Percentiles rank a stretch among this genome's conserved stretches.
Evolutionary conservation across 2,329 filamentous ascomycete genomes (phyloP).

Genomic region (Gnomoniopsis sp.): DNA sequence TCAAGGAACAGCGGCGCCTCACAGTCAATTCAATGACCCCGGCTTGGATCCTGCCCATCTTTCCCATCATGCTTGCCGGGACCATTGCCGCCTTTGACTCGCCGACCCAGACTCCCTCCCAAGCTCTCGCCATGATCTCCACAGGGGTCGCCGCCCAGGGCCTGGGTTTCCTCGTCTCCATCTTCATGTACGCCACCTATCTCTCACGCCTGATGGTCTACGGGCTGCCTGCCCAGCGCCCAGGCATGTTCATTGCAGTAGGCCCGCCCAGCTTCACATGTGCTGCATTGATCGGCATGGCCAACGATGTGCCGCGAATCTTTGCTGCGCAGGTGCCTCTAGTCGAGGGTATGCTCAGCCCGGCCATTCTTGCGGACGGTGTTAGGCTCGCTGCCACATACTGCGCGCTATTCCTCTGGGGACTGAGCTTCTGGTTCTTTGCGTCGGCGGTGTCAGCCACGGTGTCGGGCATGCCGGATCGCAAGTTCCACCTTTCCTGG

Average conservation of each 20-base stretch:
- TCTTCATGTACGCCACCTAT: slow-evolving; percentile 59
- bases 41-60: slow-evolving; percentile 60
- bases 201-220: slow-evolving; percentile 55
- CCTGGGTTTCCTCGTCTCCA: slow-evolving; percentile 54
- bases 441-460: slow-evolving; percentile 44
- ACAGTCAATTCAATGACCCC: slow-evolving; percentile 52
- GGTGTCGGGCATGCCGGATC: slow-evolving; percentile 30
- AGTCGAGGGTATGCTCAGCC: slow-evolving; percentile 28
- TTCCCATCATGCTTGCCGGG: slow-evolving; percentile 61
- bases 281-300: slow-evolving; percentile 31
- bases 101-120: slow-evolving; percentile 40
- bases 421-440: slow-evolving; percentile 58
- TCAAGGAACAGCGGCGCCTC: slow-evolving; percentile 41
- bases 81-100: slow-evolving; percentile 55
- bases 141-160: slow-evolving; percentile 60
- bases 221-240: slow-evolving; percentile 53
- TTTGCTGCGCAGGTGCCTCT: slow-evolving; percentile 33
- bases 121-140: slow-evolving; percentile 51
- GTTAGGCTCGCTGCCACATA: slow-evolving; percentile 31
- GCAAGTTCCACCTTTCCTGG: slow-evolving; percentile 46
- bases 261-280: slow-evolving; percentile 51
- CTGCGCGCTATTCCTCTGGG: slow-evolving; percentile 60
- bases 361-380: slow-evolving; percentile 19
- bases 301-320: slow-evolving; percentile 30
- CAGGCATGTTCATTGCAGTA: slow-evolving; percentile 63